A percentile compares a stretch with the other conserved stretches of the same genome.
phyloP scores from a whole-genome alignment of 768 basidiomycete genomes.

The Mycena indigotica region DNA sequence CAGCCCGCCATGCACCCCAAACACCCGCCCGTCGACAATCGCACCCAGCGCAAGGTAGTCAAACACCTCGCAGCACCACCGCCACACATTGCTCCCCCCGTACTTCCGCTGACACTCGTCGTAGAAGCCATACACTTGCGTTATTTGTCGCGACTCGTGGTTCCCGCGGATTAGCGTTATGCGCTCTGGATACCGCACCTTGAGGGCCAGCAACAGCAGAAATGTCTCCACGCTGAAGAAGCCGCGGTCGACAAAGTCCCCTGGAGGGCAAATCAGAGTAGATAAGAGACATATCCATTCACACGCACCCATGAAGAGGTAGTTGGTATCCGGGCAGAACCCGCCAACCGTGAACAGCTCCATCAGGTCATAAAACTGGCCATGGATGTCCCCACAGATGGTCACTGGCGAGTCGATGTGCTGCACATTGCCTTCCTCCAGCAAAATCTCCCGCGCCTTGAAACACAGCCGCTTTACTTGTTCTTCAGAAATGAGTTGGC shows the following conservation, averaged over 20 bases:
- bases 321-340: conserved; percentile 90
- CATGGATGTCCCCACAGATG: conserved; percentile 95
- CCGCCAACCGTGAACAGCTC: conserved; percentile 94
- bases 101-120: conserved; percentile 98
- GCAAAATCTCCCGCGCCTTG: conserved; percentile 94
- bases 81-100: conserved; percentile 91
- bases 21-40: conserved; percentile 95
- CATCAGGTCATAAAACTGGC: conserved; percentile 95
- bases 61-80: conserved; percentile 98
- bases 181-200: conserved; percentile 95
- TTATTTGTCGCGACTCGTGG: conserved; percentile 97
- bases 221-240: conserved; percentile 98
- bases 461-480: conserved; percentile 94
- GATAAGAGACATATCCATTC: conserved; percentile 2
- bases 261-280: conserved; percentile 51
- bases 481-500: conserved; percentile 94
- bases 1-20: conserved; percentile 96
- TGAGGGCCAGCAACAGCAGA: conserved; percentile 89
- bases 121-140: conserved; percentile 92
- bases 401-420: conserved; percentile 95
- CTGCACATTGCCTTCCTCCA: conserved; percentile 98
- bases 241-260: conserved; percentile 97
- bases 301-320: conserved; percentile 89
- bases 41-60: conserved; percentile 95
- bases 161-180: conserved; percentile 97